Base-by-base conservation (phyloP, 1,139 yeast species). In the Geotrichum bryndzae region DNA sequence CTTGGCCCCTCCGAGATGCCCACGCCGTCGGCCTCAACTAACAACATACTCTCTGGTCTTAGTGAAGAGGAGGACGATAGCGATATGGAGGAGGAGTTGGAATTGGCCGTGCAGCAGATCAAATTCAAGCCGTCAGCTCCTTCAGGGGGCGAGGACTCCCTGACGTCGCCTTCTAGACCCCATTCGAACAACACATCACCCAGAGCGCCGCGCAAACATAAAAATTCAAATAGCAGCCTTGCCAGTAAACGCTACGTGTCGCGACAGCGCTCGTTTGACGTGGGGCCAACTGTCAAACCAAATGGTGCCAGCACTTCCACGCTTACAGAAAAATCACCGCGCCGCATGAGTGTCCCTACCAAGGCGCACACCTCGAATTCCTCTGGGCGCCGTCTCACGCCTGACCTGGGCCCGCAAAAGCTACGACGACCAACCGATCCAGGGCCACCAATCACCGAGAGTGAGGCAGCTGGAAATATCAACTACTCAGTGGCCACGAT, bases 81-180 rank as follows among this genome's bases (percentile, higher is more conserved):
- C 56, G 76, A 74, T 57, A 70, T 75, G 45, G 78, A 74, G 60
- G 77, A 74, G 60, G 75, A 74, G 50, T 58, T 75, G 57, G 65
- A 71, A 57, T 66, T 67, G 53, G 76, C 74, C 1, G 73, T 73
- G 2, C 67, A 66, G 60, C 74, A 71, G 62, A 66, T 72, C 38
- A 68, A 71, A 57, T 61, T 61, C 15, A 65, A 68, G 27, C 63
- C 66, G 18, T 59, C 61, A 3, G 63, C 65, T 11, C 63, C 65
- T 11, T 51, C 41, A 25, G 61, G 35, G 31, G 67, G 65, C 53
- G 55, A 55, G 11, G 68, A 64, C 25, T 60, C 66, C 10, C 27
- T 48, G 46, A 33, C 27, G n/a, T 46, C 58, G 46, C 13, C 48
- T n/a, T 63, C 63, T 62, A 63, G 62, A 56, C 66, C 66, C 27